A percentile compares a stretch with the other conserved stretches of the same genome.
Evolutionary conservation across 371 early-diverging fungal species (phyloP).

Genomic region (Mucor mucedo): DNA sequence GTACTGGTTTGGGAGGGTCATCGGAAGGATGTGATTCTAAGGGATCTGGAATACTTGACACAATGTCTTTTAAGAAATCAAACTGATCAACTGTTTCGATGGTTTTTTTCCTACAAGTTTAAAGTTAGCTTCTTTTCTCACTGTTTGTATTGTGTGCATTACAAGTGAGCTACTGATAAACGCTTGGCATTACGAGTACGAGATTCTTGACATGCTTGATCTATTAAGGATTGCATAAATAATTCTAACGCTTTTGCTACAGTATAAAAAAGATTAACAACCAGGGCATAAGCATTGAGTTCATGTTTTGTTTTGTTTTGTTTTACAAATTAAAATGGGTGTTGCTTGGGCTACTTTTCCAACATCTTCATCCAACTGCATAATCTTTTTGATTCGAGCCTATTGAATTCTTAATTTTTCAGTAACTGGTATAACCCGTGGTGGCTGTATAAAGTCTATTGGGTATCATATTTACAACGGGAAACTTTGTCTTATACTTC

Average conservation of each 20-base stretch:
- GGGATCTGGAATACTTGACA: slow-evolving; percentile 87
- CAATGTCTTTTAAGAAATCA: slow-evolving; percentile 92
- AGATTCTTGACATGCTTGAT: slow-evolving; percentile 86
- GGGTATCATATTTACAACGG: slow-evolving; percentile 49
- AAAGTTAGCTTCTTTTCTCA: not conserved
- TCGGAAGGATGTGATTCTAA: slow-evolving; percentile 34
- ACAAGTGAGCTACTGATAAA: slow-evolving; percentile 87
- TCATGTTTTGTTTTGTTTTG: too few relatives aligned
- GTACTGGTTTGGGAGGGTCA: slow-evolving; percentile 18
- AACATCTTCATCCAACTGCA: slow-evolving; percentile 99
- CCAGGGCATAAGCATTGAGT: not conserved
- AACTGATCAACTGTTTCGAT: slow-evolving; percentile 86
- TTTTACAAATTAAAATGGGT: slow-evolving; percentile 94
- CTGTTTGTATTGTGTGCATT: slow-evolving; percentile 29
- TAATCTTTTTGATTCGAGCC: slow-evolving; percentile 99
- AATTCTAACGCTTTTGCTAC: slow-evolving; percentile 92
- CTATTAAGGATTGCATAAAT: slow-evolving; percentile 91
- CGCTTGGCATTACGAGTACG: slow-evolving; percentile 80
- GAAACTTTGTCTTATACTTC: slow-evolving; percentile 91
- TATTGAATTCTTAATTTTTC: slow-evolving; percentile 34
- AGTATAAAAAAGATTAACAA: slow-evolving; percentile 5
- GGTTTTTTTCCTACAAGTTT: slow-evolving; percentile 75
- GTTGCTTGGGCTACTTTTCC: slow-evolving; percentile 99
- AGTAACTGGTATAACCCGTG: too few relatives aligned
- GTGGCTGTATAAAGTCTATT: too few relatives aligned